phyloP scores from a whole-genome alignment of 2,329 filamentous ascomycete genomes.

The Xylariaceae sp. region DNA sequence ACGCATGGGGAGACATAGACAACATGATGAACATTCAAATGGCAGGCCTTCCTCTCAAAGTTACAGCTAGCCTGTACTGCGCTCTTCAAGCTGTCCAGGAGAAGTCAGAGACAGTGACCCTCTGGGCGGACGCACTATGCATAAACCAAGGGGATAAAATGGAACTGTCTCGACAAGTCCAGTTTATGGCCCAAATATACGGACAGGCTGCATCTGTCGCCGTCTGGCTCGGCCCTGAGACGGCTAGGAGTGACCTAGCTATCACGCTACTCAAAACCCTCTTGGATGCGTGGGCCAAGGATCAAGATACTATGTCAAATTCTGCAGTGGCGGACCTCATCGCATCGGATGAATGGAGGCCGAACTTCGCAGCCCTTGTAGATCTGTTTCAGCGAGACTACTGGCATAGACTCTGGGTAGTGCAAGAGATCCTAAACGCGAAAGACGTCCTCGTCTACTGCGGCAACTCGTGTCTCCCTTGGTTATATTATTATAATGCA shows the following conservation, averaged over 20 bases:
- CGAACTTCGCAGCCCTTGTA: slow-evolving; percentile 34
- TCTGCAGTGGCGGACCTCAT: no score
- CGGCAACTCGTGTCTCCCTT: slow-evolving; percentile 32
- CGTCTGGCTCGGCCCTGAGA: slow-evolving; percentile 30
- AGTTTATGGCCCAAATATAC: slow-evolving; percentile 29
- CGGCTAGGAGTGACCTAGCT: slow-evolving; percentile 23
- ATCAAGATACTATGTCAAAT: no score
- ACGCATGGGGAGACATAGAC: slow-evolving; percentile 8
- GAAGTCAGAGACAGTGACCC: slow-evolving; percentile 6
- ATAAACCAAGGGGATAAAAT: slow-evolving; percentile 32
- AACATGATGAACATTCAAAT: not conserved
- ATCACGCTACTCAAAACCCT: slow-evolving; percentile 21
- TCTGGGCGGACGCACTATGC: slow-evolving; percentile 39
- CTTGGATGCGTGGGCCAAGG: no score
- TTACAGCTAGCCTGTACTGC: slow-evolving; percentile 28
- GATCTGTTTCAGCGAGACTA: slow-evolving; percentile 43
- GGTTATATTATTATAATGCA: no score
- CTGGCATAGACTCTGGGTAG: slow-evolving; percentile 44
- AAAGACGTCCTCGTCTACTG: slow-evolving; percentile 32
- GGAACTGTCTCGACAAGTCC: slow-evolving; percentile 21
- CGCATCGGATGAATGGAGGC: no score
- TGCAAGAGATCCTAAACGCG: slow-evolving; percentile 40
- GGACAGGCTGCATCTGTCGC: slow-evolving; percentile 23
- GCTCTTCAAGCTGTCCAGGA: slow-evolving; percentile 27
- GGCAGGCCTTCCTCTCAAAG: not conserved